Conservation (phyloP, 2,329 filamentous ascomycete genomes). For the Lanzia echinophila region DNA sequence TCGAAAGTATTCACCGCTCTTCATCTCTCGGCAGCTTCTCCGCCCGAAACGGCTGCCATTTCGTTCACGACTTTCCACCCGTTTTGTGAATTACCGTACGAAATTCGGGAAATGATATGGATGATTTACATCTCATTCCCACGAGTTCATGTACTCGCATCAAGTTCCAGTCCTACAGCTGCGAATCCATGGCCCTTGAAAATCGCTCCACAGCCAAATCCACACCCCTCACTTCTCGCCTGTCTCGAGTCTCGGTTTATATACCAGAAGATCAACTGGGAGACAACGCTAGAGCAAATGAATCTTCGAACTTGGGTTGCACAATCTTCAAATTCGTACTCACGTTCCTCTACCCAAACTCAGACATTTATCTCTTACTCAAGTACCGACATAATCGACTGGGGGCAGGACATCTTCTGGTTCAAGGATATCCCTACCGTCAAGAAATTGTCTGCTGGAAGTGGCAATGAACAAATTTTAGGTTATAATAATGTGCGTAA, state of each 20-base stretch:
- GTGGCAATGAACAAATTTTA: neutral
- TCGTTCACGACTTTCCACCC: neutral
- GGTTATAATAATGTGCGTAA: neutral
- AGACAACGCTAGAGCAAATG: neutral
- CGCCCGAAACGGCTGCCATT: neutral
- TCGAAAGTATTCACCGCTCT: neutral
- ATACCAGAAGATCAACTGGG: neutral
- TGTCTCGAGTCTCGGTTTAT: conserved; percentile 1
- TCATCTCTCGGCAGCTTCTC: neutral
- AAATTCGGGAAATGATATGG: conserved; percentile 1
- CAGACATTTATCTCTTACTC: neutral
- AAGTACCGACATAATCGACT: neutral
- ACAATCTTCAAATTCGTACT: too few species aligned
- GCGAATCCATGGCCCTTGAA: neutral
- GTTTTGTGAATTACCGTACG: conserved; percentile 1
- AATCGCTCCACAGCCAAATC: neutral
- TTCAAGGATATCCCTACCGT: neutral
- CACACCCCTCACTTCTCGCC: neutral
- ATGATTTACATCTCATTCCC: neutral
- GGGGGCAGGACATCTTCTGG: conserved; percentile 4
- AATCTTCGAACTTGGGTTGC: neutral
- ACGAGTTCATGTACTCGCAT: neutral
- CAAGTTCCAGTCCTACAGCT: neutral
- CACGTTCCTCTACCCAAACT: neutral
- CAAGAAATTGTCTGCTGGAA: neutral